These are phyloP conservation scores for Phialophora expanda DNA, from an alignment of 2,329 filamentous ascomycete species.

Conservation along the genomic window DNA sequence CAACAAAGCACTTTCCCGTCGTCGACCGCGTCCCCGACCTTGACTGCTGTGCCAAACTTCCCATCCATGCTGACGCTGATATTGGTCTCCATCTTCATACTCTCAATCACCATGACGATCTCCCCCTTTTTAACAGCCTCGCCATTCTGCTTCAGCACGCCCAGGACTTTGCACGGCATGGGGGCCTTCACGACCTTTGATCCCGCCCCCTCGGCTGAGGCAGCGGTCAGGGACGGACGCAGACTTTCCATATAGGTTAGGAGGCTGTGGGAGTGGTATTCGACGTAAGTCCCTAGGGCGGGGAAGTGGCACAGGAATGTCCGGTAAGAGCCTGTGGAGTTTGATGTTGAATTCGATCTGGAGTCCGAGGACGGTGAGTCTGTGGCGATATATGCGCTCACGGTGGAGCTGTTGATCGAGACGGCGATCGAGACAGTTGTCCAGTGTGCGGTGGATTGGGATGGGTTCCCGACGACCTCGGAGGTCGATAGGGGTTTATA, in stretches of 20 bases:
- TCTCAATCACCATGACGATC: constrained; percentile 47
- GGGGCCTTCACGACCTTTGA: constrained; percentile 40
- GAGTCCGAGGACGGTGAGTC: constrained; percentile 6
- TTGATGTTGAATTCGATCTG: neutral
- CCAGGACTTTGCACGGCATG: constrained; percentile 48
- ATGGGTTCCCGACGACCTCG: neutral
- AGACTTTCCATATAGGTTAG: constrained; percentile 42
- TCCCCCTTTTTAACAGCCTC: constrained; percentile 44
- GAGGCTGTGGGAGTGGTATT: constrained; percentile 40
- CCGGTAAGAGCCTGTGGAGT: constrained; percentile 21
- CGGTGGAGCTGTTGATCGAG: constrained; percentile 38
- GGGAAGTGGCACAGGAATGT: constrained; percentile 43
- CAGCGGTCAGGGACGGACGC: constrained; percentile 30
- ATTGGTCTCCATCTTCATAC: constrained; percentile 53
- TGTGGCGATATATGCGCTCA: constrained; percentile 37
- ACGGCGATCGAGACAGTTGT: constrained; percentile 30
- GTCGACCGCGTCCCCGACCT: constrained; percentile 44
- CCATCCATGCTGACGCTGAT: constrained; percentile 42
- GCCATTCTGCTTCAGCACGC: constrained; percentile 43
- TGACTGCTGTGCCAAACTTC: constrained; percentile 41
- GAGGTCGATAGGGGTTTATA: neutral
- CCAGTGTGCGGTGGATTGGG: constrained; percentile 28
- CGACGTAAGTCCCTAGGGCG: constrained; percentile 41
- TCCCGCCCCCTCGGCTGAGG: constrained; percentile 20
- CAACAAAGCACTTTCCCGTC: constrained; percentile 44